Base-by-base conservation (phyloP, 2,329 filamentous ascomycete genomes). In the Pyricularia grisea region DNA sequence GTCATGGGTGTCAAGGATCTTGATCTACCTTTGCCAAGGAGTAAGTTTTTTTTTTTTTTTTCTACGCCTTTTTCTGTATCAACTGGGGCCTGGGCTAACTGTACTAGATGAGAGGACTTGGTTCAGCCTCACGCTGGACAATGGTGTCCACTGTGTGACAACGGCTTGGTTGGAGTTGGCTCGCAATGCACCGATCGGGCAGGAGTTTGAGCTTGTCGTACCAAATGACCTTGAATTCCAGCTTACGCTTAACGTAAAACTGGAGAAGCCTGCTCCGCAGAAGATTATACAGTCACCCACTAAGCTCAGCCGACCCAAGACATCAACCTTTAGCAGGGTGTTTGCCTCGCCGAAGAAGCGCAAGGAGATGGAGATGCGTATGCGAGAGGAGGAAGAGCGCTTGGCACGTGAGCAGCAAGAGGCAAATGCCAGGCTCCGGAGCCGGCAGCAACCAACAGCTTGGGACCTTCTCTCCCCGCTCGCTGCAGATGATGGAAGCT, bases 181-280 rank as follows among this genome's bases (percentile, higher is more conserved):
- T 25, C 91, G 92, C 74, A 94, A 92, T 70, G 94, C 95, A 2
- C 93, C 95, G 0, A 98, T 99, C 73, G 95, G 94, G 7, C 95
- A 99, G 76, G 95, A 99, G 77, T 99, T 99, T 74, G 95, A 99
- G 81, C 88, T 99, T 64, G 94, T 98, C 36, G 95, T 99, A 30
- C 90, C 96, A 67, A 95, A 97, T 74, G 95, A 99, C 74, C 88
- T 99, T n/a, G 95, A 99, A 78, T 99, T 99, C 81, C 95, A 99
- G 79, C 87, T 99, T 58, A 98, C 95, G 0, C 86, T 99, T 17
- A 97, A 97, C 73, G 96, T 97, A 72, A 97, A 97, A 82, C 85
- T 98, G 28, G 91, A 94, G 73, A 92, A 94, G 76, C 92, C 91
- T 74, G 88, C 90, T 30, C 85, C 90, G 14, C 82, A 82, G 70